Evolutionary conservation across 208 protist species (phyloP).

Genomic region (Trypanosoma scelopori): DNA sequence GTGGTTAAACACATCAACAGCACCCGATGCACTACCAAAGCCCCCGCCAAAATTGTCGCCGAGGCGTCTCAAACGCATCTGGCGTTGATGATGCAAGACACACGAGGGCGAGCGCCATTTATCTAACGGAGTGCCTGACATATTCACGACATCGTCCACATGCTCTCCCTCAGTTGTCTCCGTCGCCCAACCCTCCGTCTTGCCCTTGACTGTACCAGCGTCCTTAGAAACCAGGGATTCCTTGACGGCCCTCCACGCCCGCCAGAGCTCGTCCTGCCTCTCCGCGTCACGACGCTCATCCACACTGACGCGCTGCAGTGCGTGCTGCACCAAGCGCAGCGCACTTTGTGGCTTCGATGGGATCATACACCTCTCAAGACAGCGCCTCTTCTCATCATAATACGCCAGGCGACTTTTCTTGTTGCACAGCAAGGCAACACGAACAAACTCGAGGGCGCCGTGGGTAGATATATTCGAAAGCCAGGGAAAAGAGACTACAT

Average conservation of each 20-base stretch:
- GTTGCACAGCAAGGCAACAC: constrained; percentile 16
- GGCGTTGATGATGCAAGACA: neutral
- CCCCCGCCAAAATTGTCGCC: neutral
- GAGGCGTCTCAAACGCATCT: neutral
- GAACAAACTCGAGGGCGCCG: constrained; percentile 24
- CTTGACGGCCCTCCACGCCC: neutral
- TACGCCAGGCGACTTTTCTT: neutral
- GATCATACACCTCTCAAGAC: constrained; percentile 6
- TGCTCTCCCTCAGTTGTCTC: neutral
- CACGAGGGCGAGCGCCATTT: neutral
- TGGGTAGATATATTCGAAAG: neutral
- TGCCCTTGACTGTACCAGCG: neutral
- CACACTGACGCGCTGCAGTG: neutral
- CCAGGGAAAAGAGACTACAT: neutral
- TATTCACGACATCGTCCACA: neutral
- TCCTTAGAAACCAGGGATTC: neutral
- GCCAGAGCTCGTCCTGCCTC: neutral
- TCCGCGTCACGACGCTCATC: neutral
- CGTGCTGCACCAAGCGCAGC: neutral
- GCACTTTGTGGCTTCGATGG: neutral
- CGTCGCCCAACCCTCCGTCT: neutral
- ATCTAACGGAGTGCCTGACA: neutral
- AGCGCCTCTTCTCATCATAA: constrained; percentile 9
- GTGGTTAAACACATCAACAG: too few relatives aligned
- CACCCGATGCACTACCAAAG: too few relatives aligned